Conservation (phyloP, 768 basidiomycete species). For the Polyporus arcularius region DNA sequence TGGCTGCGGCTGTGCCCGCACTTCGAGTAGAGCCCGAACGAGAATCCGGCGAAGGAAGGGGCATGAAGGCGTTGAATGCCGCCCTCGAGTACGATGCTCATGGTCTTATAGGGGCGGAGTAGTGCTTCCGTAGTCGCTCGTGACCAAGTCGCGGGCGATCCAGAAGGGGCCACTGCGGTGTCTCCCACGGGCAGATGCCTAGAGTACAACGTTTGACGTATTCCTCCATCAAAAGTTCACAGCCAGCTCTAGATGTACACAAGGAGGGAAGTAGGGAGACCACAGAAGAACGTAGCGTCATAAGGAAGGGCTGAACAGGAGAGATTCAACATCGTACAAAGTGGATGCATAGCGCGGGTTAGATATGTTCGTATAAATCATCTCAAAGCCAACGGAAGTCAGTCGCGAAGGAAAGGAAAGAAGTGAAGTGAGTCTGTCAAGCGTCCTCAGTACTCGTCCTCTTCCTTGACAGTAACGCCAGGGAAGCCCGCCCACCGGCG, state of each 20-base stretch:
- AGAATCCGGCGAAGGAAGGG: no score
- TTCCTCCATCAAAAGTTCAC: not conserved
- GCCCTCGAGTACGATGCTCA: no score
- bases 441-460: conserved; percentile 29
- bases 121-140: no score
- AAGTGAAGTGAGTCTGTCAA: not conserved
- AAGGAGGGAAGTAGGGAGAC: not conserved
- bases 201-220: not conserved
- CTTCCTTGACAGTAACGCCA: conserved; percentile 33
- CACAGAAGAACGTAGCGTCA: conserved; percentile 6
- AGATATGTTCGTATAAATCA: conserved; percentile 17
- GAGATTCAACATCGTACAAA: not conserved
- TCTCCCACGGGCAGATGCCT: not conserved
- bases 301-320: not conserved
- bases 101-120: no score
- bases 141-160: no score
- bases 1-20: not conserved
- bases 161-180: no score
- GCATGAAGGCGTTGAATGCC: no score
- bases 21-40: no score
- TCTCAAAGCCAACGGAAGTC: not conserved
- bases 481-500: conserved; percentile 31
- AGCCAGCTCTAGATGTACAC: not conserved
- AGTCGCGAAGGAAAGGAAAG: not conserved
- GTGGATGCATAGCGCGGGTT: not conserved